Percentiles rank a stretch among this genome's conserved stretches.
These are phyloP conservation scores for Mrakia frigida DNA, from an alignment of 768 basidiomycete species.

Conservation along the genomic window DNA sequence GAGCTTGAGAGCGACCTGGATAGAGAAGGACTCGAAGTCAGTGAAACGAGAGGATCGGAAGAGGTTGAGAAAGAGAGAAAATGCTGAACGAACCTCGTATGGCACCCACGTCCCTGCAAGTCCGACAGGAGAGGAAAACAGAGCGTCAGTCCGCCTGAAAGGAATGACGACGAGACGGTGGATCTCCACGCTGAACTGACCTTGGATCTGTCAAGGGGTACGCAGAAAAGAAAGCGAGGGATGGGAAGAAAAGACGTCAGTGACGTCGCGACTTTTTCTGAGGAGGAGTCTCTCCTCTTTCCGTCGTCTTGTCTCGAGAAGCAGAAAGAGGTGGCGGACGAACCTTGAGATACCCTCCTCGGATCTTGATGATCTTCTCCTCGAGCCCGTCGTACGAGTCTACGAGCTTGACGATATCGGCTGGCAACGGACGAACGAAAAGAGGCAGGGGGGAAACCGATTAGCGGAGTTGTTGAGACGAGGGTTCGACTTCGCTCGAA, in stretches of 20 bases:
- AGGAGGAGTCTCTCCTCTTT: neutral
- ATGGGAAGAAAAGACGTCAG: neutral
- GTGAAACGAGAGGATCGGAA: too few relatives aligned
- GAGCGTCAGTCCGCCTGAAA: neutral
- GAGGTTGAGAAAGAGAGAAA: too few relatives aligned
- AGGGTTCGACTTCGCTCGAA: neutral
- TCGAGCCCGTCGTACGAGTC: slow-evolving; percentile 86
- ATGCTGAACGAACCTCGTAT: slow-evolving; percentile 56
- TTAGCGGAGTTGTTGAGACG: neutral
- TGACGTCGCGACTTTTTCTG: neutral
- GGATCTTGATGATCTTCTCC: slow-evolving; percentile 51
- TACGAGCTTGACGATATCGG: slow-evolving; percentile 88
- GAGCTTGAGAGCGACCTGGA: slow-evolving; percentile 29
- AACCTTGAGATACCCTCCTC: slow-evolving; percentile 58
- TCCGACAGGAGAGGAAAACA: neutral
- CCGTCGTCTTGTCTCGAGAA: too few relatives aligned
- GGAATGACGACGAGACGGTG: neutral
- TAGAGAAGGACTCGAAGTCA: slow-evolving; percentile 4
- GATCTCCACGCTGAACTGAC: slow-evolving; percentile 39
- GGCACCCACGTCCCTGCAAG: slow-evolving; percentile 72
- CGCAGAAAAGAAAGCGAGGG: neutral
- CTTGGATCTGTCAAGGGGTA: slow-evolving; percentile 56
- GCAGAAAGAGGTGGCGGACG: neutral
- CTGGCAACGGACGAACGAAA: slow-evolving; percentile 40
- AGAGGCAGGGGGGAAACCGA: neutral